Evolutionary conservation across 371 early-diverging fungal species (phyloP).

Genomic region (Mortierella sp.): DNA sequence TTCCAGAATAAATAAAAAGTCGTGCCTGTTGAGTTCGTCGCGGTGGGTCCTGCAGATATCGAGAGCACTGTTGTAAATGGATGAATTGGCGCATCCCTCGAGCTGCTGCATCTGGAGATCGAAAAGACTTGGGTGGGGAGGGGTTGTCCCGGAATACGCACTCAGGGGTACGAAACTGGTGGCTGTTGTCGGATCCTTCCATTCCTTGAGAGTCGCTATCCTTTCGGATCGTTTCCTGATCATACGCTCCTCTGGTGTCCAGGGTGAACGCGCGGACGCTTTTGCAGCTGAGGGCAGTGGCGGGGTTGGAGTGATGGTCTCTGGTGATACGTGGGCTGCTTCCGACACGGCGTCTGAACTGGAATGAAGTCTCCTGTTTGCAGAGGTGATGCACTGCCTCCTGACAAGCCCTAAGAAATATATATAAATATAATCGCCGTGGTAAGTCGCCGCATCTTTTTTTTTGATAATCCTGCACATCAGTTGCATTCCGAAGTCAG

Average conservation of each 20-base stretch:
- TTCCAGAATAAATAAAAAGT: conserved; percentile 38
- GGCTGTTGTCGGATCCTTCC: conserved; percentile 5
- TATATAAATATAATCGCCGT: no score
- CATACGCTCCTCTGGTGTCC: neutral
- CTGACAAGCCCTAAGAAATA: conserved; percentile 6
- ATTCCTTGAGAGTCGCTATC: conserved; percentile 24
- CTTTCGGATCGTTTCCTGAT: conserved; percentile 32
- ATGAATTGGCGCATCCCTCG: neutral
- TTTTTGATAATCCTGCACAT: no score
- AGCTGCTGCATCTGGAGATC: conserved; percentile 4
- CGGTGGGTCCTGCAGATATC: conserved; percentile 11
- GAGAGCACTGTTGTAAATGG: neutral
- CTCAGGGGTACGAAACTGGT: neutral
- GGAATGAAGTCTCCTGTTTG: neutral
- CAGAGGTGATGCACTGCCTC: neutral
- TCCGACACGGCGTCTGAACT: neutral
- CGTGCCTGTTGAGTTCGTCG: conserved; percentile 7
- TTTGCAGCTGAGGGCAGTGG: neutral
- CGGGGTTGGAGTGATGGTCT: neutral
- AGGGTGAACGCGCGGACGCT: neutral
- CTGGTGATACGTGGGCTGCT: neutral
- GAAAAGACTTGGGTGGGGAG: conserved; percentile 23
- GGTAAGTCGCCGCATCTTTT: no score
- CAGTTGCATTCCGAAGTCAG: neutral
- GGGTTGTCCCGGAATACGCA: neutral